Percentiles rank a stretch among this genome's conserved stretches.
phyloP scores from a whole-genome alignment of 306 rosid genomes.

The Begonia peltatifolia region DNA sequence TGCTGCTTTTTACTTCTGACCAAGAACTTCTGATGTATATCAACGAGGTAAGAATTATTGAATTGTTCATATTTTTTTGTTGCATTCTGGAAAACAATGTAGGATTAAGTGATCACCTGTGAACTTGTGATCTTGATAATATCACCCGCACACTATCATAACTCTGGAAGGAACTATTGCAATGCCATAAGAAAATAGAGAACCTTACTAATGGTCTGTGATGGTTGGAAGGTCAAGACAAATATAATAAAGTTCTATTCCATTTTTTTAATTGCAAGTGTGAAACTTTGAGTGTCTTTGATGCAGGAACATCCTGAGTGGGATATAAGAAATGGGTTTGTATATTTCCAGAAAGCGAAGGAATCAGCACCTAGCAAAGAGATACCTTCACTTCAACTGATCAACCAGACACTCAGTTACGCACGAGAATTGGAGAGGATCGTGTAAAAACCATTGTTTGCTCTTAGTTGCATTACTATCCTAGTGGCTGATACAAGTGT shows the following conservation, averaged over 20 bases:
- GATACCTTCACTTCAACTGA: slow-evolving; percentile 88
- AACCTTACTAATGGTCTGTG: too few relatives aligned
- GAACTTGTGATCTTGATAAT: too few relatives aligned
- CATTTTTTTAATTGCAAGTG: too few relatives aligned
- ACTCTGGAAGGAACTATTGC: too few relatives aligned
- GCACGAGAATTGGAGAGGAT: slow-evolving; percentile 99
- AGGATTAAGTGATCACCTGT: background rate
- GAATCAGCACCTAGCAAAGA: slow-evolving; percentile 95
- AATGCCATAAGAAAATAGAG: too few relatives aligned
- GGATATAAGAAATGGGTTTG: slow-evolving; percentile 55
- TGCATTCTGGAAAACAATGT: background rate
- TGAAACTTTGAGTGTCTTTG: background rate
- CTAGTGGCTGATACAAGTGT: background rate
- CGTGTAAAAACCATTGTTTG: slow-evolving; percentile 30
- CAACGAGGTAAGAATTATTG: slow-evolving; percentile 40
- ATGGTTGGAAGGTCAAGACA: too few relatives aligned
- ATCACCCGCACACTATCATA: too few relatives aligned
- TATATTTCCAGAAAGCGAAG: slow-evolving; percentile 72
- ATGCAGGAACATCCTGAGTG: slow-evolving; percentile 90
- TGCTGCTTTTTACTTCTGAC: slow-evolving; percentile 58
- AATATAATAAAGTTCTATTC: too few relatives aligned
- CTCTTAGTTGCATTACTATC: slow-evolving; percentile 3
- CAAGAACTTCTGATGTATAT: slow-evolving; percentile 55
- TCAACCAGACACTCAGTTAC: slow-evolving; percentile 95
- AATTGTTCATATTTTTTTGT: background rate